Percentiles rank a stretch among this genome's conserved stretches.
Evolutionary conservation across 2,329 filamentous ascomycete genomes (phyloP).

Genomic region (Gnomoniopsis sp.): DNA sequence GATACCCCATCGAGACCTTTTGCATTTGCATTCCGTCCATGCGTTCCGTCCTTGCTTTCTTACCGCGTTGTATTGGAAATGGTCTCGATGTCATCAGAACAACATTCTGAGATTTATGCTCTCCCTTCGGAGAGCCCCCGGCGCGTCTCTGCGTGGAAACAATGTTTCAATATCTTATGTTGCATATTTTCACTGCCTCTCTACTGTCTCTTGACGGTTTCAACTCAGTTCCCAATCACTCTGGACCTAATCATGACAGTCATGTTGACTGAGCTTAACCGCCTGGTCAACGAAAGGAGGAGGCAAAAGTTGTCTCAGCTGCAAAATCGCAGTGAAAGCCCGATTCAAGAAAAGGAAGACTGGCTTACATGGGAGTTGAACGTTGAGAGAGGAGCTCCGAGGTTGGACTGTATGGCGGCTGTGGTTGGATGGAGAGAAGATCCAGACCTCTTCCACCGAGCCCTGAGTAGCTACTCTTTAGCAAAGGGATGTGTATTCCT

Average conservation of each 20-base stretch:
- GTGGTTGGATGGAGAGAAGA: constrained; percentile 32
- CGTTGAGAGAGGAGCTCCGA: constrained; percentile 1
- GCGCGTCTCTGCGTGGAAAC: constrained; percentile 21
- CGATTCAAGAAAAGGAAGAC: constrained; percentile 16
- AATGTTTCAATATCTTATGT: constrained; percentile 25
- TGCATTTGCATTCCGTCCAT: no score
- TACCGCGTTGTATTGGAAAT: not conserved
- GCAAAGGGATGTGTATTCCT: constrained; percentile 23
- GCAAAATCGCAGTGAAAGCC: constrained; percentile 7
- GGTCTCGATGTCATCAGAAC: not conserved
- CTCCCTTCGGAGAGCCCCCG: constrained; percentile 14
- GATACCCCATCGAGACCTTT: no score
- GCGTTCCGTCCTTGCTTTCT: not conserved
- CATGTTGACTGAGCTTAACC: constrained; percentile 25
- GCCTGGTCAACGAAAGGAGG: constrained; percentile 24
- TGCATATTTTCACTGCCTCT: constrained; percentile 24
- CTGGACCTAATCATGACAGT: constrained; percentile 26
- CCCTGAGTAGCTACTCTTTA: constrained; percentile 26
- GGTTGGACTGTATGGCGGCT: constrained; percentile 22
- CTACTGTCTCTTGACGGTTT: constrained; percentile 23
- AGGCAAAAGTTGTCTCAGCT: constrained; percentile 17
- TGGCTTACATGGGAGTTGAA: constrained; percentile 17
- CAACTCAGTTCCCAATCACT: constrained; percentile 24
- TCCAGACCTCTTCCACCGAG: constrained; percentile 24
- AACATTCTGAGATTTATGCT: not conserved